phyloP scores from a whole-genome alignment of 1,284 basidiomycete species.

The Pulveroboletus sp. region DNA sequence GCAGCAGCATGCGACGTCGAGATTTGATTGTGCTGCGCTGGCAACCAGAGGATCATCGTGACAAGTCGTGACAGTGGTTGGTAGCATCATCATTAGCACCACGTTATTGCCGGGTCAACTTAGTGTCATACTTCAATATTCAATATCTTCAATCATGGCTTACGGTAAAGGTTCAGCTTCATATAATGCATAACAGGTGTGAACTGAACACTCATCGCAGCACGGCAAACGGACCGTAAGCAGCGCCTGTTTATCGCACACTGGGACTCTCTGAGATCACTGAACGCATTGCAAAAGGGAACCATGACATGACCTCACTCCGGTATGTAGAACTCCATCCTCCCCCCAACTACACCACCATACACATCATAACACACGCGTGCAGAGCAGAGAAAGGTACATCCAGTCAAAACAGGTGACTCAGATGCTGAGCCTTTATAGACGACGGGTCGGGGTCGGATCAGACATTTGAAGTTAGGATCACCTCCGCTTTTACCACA shows the following conservation, averaged over 20 bases:
- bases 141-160: too few species aligned
- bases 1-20: too few species aligned
- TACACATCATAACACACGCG: not conserved
- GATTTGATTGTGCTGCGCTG: too few species aligned
- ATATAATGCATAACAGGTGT: not conserved
- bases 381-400: slow-evolving; percentile 22
- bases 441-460: slow-evolving; percentile 20
- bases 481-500: slow-evolving; percentile 21
- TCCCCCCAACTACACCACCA: not conserved
- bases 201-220: slow-evolving; percentile 8
- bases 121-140: not conserved
- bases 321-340: slow-evolving; percentile 20
- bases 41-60: too few species aligned
- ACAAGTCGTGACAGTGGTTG: too few species aligned
- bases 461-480: slow-evolving; percentile 25
- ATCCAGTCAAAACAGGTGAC: not conserved
- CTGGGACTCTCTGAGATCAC: not conserved
- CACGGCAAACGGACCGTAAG: slow-evolving; percentile 17
- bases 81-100: too few species aligned
- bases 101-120: too few species aligned
- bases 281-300: slow-evolving; percentile 17
- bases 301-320: slow-evolving; percentile 5
- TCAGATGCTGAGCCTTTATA: not conserved
- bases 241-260: not conserved
- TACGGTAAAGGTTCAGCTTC: slow-evolving; percentile 21